Base-by-base conservation (phyloP, 257 asterid genomes). In the Nicotiana attenuata region DNA sequence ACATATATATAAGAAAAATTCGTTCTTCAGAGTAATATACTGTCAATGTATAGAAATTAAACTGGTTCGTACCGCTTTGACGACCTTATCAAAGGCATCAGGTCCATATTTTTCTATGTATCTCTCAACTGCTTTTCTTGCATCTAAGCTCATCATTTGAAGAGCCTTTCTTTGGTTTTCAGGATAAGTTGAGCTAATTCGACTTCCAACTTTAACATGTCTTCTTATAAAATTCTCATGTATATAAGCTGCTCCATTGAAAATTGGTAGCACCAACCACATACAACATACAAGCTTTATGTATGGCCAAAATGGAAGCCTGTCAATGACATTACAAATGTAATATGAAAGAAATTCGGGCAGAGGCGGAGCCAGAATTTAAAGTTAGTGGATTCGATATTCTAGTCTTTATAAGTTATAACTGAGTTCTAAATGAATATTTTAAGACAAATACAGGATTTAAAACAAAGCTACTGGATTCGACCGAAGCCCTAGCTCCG, bases 251-350 rank as follows among this genome's bases (percentile, higher is more conserved):
- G 91, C 90, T 65, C 92, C 92, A 69, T 90, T 85, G 80, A 88
- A 86, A 29, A 81, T 81, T 28, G 92, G 91, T 81, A 90, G 78
- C 31, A 85, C 89, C 80, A 90, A 73, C 91, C 91, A 88, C 85
- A 88, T 56, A 85, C 90, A 85, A 82, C 88, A 82, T 76, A 95
- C 38, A 2, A 95, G 97, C 92, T 95, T 95, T 81, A 88, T 31
- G 87, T 91, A 92, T 10, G 97, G 84, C 99, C 99, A 94, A 81
- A 96, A 85, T n/a, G 98, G 98, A 35, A 96, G 84, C 98, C 99
- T 96, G 86, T 45, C 41, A 64, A 52, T 15, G 17, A 8, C 24
- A 52, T 52, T 14, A 52, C 19, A 13, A 52, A 52, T 13, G 3
- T 41, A 41, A 8, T 8, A 41, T 41, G 11, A 8, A 31, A 0